Evolutionary conservation across 352 stramenopile species (phyloP), one percentile per base, ranked within the genome.

Genomic region (Pythium folliculosum): DNA sequence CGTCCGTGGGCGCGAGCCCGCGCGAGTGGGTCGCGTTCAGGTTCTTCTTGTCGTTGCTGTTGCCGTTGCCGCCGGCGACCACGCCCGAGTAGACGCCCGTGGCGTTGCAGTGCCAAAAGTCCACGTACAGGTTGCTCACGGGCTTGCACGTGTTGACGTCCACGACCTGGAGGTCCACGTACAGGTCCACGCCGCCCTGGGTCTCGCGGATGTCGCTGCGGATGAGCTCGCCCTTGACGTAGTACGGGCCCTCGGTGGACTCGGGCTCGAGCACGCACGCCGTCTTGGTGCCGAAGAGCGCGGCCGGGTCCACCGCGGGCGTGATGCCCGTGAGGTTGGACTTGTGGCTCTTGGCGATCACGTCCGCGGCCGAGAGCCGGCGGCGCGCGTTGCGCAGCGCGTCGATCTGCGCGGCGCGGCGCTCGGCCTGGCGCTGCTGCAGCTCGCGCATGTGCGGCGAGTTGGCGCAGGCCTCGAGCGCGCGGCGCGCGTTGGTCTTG

Each of bases 31-130:
- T 70, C 16, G 63, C 43, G 63, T 70, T 51, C 45, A 64, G 59
- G 55, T 70, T 70, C 5, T 43, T 61, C 21, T 22, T 17, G 40
- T 65, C 48, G n/a, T 32, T 38, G 27, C 2, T 54, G 49, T 65
- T 65, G 56, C 48, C 44, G 50, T 65, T 65, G 49, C 35, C 32
- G 16, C 27, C 37, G 1, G 32, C 53, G 8, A 70, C 63, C 17
- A 70, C 63, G 23, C 63, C 63, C 25, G 65, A 62, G 57, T 71
- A 71, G 12, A 66, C 65, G 22, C 65, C 65, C 40, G 65, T 71
- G 2, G 65, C 16, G 50, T 71, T 71, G 57, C 56, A 65, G 25
- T 66, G 65, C 65, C 65, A 71, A 27, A 71, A 65, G 50, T 71
- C 65, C 7, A 71, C 7, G 56, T 66, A 71, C 12, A 66, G 25